A percentile compares a stretch with the other conserved stretches of the same genome.
These are phyloP conservation scores for Claviceps digitariae DNA, from an alignment of 2,329 filamentous ascomycete species.

Conservation along the genomic window DNA sequence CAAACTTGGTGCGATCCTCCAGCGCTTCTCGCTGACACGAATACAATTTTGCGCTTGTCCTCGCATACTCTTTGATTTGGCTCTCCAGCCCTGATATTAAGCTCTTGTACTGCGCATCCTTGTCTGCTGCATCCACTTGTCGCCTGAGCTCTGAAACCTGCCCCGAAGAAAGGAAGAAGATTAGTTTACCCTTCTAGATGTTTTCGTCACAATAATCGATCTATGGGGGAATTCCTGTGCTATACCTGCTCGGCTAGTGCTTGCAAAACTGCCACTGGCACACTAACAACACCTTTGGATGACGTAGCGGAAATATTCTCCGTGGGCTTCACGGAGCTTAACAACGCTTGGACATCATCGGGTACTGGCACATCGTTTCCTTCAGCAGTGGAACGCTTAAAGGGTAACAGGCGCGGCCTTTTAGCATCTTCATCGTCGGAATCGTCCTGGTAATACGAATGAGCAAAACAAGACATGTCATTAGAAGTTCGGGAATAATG, in stretches of 20 bases:
- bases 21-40: constrained; percentile 34
- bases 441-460: constrained; percentile 14
- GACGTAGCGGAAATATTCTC: constrained; percentile 3
- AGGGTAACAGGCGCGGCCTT: constrained; percentile 15
- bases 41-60: constrained; percentile 31
- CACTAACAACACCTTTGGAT: constrained; percentile 11
- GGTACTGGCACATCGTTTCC: constrained; percentile 19
- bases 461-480: neutral
- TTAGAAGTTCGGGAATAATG: no score
- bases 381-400: constrained; percentile 9
- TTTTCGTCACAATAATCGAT: neutral
- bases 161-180: neutral
- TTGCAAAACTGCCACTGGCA: constrained; percentile 24
- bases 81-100: constrained; percentile 30
- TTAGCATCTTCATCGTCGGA: constrained; percentile 18
- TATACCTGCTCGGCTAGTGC: constrained; percentile 25
- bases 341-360: constrained; percentile 17
- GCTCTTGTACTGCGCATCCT: constrained; percentile 24
- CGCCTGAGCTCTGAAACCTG: constrained; percentile 20
- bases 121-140: constrained; percentile 13
- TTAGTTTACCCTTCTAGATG: neutral
- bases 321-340: constrained; percentile 11
- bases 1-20: constrained; percentile 34
- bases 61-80: constrained; percentile 31
- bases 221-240: neutral